Evolutionary conservation across 1,284 basidiomycete species (phyloP).

Genomic region (Ceratobasidium sp.): DNA sequence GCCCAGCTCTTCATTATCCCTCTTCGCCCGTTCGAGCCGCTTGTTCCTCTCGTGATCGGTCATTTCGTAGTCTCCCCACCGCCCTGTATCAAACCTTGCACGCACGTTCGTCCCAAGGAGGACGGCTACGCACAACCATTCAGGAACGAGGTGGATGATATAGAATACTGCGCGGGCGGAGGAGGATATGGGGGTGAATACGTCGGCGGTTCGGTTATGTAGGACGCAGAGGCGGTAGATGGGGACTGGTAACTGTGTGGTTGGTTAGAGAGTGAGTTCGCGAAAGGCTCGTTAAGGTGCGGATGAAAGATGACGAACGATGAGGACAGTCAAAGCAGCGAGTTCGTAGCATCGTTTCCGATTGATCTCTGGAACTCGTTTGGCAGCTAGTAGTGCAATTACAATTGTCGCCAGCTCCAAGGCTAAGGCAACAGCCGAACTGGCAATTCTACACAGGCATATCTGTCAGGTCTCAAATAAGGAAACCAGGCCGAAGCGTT

Average conservation of each 20-base stretch:
- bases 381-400: not conserved
- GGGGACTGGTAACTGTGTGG: slow-evolving; percentile 7
- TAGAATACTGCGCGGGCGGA: not conserved
- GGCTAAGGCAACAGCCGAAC: not conserved
- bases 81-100: not conserved
- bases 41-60: not conserved
- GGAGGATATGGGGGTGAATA: not conserved
- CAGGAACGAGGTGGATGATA: not conserved
- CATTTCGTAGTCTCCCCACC: slow-evolving; percentile 2
- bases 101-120: not conserved
- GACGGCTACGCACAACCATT: not conserved
- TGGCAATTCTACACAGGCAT: not conserved
- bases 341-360: slow-evolving; percentile 9
- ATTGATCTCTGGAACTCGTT: slow-evolving; percentile 10
- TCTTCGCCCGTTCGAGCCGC: not conserved
- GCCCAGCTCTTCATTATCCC: too few species aligned
- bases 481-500: too few species aligned
- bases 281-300: too few species aligned
- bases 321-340: slow-evolving; percentile 4
- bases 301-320: not conserved
- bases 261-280: too few species aligned
- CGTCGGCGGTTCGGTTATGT: not conserved
- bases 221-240: slow-evolving; percentile 18
- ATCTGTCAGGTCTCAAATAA: not conserved
- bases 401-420: not conserved